Evolutionary conservation across 2,329 filamentous ascomycete genomes (phyloP), one percentile per base, ranked within the genome.

Genomic region (Cryphonectria naterciae): DNA sequence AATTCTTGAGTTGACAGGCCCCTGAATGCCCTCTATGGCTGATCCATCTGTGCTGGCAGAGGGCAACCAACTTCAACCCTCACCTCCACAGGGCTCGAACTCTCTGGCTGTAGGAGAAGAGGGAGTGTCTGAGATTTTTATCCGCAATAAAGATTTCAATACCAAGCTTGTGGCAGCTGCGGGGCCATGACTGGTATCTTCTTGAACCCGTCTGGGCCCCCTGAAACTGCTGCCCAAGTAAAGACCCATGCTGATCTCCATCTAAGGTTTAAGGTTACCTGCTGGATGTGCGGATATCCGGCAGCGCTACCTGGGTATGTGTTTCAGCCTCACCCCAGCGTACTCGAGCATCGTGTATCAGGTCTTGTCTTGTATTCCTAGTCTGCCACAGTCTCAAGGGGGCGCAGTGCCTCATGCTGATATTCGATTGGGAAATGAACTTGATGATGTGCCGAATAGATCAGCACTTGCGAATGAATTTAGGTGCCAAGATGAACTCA

Each of bases 271-370:
- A 61, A 61, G 58, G 58, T 61, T 61, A 39, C 32, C 35, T 19
- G 22, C 46, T 68, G 65, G 58, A 64, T 68, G 65, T 37, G 28
- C 58, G 58, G 58, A n/a, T 49, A 64, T 60, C 46, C 65, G 49
- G 65, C 37, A 43, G 69, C 65, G 58, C 66, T 65, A 62, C 54
- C 67, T 69, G 67, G 46, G 41, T 65, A 62, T 43, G 70, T 69
- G 70, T 71, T 71, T 71, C 70, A 71, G 70, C 63, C 54, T 69
- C 67, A 5, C 17, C 37, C 46, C 41, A 43, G 49, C 63, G 37
- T 52, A 41, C 58, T 68, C 56, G 25, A 52, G 39, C 49, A 28
- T 49, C 17, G 70, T 69, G 70, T 71, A 68, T 71, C 70, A 71
- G 69, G 68, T 63, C 19, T 49, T 65, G 69, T 68, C 49, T 70